Percentiles rank a stretch among this genome's conserved stretches.
Conservation (phyloP, 2,329 filamentous ascomycete genomes). For the Decorospora gaudefroyi region DNA sequence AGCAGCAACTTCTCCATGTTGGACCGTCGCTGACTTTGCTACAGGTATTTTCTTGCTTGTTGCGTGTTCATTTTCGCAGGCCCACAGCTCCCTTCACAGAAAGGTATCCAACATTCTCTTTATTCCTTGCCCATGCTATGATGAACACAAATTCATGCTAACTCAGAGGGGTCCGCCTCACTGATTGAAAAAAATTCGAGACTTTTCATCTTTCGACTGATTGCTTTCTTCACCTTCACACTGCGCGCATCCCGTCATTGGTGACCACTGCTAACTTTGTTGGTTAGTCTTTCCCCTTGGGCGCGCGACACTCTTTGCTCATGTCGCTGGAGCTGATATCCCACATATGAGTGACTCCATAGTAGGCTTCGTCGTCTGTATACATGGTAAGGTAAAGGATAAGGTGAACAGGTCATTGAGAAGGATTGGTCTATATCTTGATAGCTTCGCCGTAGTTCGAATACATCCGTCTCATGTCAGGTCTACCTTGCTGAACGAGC, state of each 20-base stretch:
- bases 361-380: too few relatives aligned
- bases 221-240: conserved; percentile 12
- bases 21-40: conserved; percentile 20
- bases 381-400: too few relatives aligned
- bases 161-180: conserved; percentile 41
- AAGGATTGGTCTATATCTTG: too few relatives aligned
- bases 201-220: conserved; percentile 51
- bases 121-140: conserved; percentile 28
- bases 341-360: too few relatives aligned
- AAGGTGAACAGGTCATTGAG: too few relatives aligned
- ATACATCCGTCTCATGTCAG: too few relatives aligned
- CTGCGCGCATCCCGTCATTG: too few relatives aligned
- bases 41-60: conserved; percentile 6
- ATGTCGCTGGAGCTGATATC: too few relatives aligned
- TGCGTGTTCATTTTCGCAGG: neutral
- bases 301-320: neutral
- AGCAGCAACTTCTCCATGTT: neutral
- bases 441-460: too few relatives aligned
- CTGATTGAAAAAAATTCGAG: conserved; percentile 44
- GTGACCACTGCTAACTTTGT: too few relatives aligned
- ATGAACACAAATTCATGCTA: conserved; percentile 49
- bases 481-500: too few relatives aligned
- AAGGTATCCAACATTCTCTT: conserved; percentile 18
- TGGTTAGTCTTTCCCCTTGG: neutral
- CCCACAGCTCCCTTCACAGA: neutral